Evolutionary conservation across 2,329 filamentous ascomycete genomes (phyloP), one percentile per base, ranked within the genome.

Genomic region (Lasiodiplodia sp.): DNA sequence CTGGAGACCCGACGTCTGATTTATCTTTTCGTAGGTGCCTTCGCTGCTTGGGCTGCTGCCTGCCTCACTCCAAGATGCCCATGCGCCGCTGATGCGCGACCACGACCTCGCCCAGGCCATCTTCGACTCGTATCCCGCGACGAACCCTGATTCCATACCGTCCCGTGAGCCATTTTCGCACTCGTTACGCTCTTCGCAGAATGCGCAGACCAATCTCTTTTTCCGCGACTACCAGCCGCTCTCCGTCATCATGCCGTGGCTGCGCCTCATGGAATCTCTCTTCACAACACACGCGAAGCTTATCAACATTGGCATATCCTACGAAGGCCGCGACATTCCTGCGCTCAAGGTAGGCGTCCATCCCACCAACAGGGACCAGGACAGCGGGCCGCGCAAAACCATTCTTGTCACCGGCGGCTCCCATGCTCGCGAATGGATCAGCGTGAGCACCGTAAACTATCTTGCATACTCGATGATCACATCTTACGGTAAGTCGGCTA

Each of bases 351-450:
- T 98, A 4, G 93, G 94, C 21, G 86, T 87, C 1, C 82, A 85
- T 68, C 81, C 85, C 74, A 83, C 84, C 44, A 84, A 84, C 76
- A 73, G 83, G 56, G 75, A 83, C 66, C 75, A 85, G 34, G 79
- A 85, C 7, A 74, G 81, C 2, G 75, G 76, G 14, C 85, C 83
- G 5, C 88, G 92, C 62, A 93, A 93, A 78, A 95, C 92, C 0
- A 88, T 97, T 68, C 83, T 97, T 63, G 84, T 99, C 23, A 90
- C 90, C 4, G 96, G 93, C 66, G 95, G 95, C 60, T 86, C 92
- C n/a, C 96, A 98, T 79, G 95, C 94, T 3, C 88, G 96, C 47
- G 96, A 99, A 83, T 99, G 96, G 96, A 97, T 99, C 72, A 93
- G 93, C 57, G 94, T 91, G 0, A 96, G 91, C 75, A 97, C 94